Conservation (phyloP, 441 rosid species). For the Isatis lusitanica region DNA sequence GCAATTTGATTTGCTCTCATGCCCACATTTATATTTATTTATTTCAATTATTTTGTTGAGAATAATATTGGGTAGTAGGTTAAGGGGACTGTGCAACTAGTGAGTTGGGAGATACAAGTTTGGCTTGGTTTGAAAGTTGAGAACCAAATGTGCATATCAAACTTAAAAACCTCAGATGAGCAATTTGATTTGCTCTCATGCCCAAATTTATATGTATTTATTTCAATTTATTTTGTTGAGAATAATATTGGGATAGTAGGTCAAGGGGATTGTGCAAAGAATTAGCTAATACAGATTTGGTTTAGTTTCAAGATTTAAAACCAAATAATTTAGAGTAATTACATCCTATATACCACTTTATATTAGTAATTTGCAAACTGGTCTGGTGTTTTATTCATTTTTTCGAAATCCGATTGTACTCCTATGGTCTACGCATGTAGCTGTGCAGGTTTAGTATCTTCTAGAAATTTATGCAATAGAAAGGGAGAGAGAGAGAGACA, state of each 20-base stretch:
- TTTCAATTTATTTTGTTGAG: conserved; percentile 14
- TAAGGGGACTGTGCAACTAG: neutral
- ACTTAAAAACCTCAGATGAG: neutral
- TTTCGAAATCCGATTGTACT: too few species aligned
- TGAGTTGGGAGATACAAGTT: neutral
- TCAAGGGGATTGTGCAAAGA: neutral
- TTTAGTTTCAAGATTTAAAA: neutral
- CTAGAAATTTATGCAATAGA: too few species aligned
- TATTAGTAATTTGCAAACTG: too few species aligned
- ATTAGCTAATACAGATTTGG: neutral
- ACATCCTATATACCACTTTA: too few species aligned
- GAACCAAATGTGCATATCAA: neutral
- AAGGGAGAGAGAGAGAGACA: too few species aligned
- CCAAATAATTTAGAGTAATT: too few species aligned
- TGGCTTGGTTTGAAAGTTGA: neutral
- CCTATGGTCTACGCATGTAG: too few species aligned
- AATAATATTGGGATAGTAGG: neutral
- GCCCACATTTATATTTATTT: neutral
- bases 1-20: conserved; percentile 14
- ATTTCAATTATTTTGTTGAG: conserved; percentile 15
- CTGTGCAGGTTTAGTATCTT: too few species aligned
- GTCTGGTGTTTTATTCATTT: too few species aligned
- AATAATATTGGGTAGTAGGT: neutral
- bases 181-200: conserved; percentile 12
- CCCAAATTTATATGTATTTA: neutral